These are phyloP conservation scores for Ambrosia trifida DNA, from an alignment of 129 eudicot genomes.

Conservation along the genomic window DNA sequence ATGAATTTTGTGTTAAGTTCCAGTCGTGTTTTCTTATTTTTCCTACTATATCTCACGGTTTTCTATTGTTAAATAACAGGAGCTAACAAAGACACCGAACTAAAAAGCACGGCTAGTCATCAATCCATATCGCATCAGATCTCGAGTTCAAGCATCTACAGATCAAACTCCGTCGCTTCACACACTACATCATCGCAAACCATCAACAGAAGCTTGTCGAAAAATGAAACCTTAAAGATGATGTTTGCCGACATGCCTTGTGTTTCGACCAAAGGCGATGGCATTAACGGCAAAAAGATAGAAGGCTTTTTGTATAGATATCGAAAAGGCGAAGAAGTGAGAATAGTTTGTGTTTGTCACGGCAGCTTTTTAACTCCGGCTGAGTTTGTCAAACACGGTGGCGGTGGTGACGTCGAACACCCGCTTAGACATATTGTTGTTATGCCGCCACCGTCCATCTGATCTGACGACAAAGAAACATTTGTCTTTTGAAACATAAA, in stretches of 20 bases:
- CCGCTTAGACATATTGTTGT: constrained; percentile 65
- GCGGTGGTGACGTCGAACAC: constrained; percentile 64
- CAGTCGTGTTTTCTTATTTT: no score
- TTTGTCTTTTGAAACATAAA: constrained; percentile 16
- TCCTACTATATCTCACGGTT: neutral
- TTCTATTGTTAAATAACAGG: constrained; percentile 17
- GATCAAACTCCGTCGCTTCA: constrained; percentile 23
- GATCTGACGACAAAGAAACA: neutral
- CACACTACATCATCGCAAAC: neutral
- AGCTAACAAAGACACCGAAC: constrained; percentile 25
- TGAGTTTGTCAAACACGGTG: constrained; percentile 78
- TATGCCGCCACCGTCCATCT: constrained; percentile 32
- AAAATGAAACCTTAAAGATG: constrained; percentile 32
- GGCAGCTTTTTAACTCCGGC: constrained; percentile 66
- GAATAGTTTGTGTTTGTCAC: constrained; percentile 79
- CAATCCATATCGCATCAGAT: constrained; percentile 12
- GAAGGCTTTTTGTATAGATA: constrained; percentile 69
- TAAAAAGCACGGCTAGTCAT: constrained; percentile 23
- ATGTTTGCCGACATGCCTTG: constrained; percentile 55
- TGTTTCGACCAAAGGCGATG: constrained; percentile 53
- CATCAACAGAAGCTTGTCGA: neutral
- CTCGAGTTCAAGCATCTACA: neutral
- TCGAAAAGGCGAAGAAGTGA: constrained; percentile 51
- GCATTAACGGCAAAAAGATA: constrained; percentile 47
- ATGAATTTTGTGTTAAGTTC: no score